Percentiles rank a stretch among this genome's conserved stretches.
Conservation (phyloP, 2,329 filamentous ascomycete genomes). For the Clonostachys sp. region DNA sequence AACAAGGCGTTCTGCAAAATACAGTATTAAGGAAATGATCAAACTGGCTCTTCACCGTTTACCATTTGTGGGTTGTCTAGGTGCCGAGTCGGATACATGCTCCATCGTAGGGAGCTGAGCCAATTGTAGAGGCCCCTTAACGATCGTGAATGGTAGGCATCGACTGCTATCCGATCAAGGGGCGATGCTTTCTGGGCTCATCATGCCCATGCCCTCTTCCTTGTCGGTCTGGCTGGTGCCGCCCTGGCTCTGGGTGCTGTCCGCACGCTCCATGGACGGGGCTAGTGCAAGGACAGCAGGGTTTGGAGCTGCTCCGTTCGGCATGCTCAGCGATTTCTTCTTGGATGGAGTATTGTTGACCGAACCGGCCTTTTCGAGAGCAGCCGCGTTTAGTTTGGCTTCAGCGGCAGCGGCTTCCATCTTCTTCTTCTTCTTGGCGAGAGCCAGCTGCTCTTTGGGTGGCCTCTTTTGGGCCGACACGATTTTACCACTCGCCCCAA, state of each 20-base stretch:
- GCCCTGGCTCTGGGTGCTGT: constrained; percentile 54
- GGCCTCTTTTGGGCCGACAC: constrained; percentile 79
- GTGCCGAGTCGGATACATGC: too few relatives aligned
- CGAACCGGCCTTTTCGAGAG: constrained; percentile 21
- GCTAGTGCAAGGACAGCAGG: constrained; percentile 32
- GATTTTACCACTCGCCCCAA: constrained; percentile 76
- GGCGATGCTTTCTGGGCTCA: constrained; percentile 77
- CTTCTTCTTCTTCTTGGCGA: constrained; percentile 87
- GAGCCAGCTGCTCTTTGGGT: constrained; percentile 74
- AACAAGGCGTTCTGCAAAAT: too few relatives aligned
- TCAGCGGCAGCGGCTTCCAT: constrained; percentile 55
- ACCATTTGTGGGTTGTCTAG: too few relatives aligned
- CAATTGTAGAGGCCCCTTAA: too few relatives aligned
- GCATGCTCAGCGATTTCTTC: constrained; percentile 37
- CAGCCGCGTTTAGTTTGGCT: constrained; percentile 30
- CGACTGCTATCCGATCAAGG: constrained; percentile 10
- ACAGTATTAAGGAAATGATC: too few relatives aligned
- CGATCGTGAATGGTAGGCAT: too few relatives aligned
- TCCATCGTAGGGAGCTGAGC: too few relatives aligned
- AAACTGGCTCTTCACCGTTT: too few relatives aligned
- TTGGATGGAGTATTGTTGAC: constrained; percentile 41
- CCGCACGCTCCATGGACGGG: constrained; percentile 52
- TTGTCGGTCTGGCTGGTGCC: constrained; percentile 62
- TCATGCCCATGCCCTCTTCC: constrained; percentile 72
- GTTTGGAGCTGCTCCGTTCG: constrained; percentile 29